A percentile compares a stretch with the other conserved stretches of the same genome.
Conservation (phyloP, 148 eudicot genomes). For the Persicaria maculosa region DNA sequence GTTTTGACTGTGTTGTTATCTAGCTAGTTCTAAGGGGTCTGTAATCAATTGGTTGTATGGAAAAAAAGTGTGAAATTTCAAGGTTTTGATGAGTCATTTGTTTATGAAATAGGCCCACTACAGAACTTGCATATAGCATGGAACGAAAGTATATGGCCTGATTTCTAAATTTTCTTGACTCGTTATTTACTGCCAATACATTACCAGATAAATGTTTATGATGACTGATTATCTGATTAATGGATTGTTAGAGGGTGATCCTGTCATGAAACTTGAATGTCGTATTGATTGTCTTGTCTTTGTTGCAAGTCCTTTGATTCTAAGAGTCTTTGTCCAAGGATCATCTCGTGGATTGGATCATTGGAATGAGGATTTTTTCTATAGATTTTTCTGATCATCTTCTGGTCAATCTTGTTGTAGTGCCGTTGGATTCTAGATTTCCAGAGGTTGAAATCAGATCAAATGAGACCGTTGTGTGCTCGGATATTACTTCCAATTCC, state of each 20-base stretch:
- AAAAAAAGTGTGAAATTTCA: not conserved
- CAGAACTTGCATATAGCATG: not conserved
- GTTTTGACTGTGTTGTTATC: constrained; percentile 1
- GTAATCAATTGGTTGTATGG: not conserved
- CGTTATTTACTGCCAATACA: not conserved
- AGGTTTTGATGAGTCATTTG: not conserved
- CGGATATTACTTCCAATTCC: constrained; percentile 30
- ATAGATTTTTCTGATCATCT: not conserved
- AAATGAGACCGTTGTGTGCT: constrained; percentile 38
- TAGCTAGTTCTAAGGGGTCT: not conserved
- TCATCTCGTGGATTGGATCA: not conserved
- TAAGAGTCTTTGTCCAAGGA: constrained; percentile 6
- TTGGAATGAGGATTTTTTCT: not conserved
- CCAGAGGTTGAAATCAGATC: constrained; percentile 46
- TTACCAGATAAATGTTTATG: not conserved
- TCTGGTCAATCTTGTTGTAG: constrained; percentile 26
- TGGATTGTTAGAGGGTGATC: not conserved
- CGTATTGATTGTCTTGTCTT: not conserved
- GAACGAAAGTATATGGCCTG: not conserved
- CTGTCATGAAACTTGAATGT: not conserved
- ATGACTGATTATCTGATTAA: not conserved
- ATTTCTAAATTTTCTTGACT: not conserved
- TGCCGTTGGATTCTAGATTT: constrained; percentile 44
- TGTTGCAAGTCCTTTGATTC: not conserved
- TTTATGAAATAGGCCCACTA: not conserved